Conservation (phyloP, 2,329 filamentous ascomycete species). For the Xylaria sp. region DNA sequence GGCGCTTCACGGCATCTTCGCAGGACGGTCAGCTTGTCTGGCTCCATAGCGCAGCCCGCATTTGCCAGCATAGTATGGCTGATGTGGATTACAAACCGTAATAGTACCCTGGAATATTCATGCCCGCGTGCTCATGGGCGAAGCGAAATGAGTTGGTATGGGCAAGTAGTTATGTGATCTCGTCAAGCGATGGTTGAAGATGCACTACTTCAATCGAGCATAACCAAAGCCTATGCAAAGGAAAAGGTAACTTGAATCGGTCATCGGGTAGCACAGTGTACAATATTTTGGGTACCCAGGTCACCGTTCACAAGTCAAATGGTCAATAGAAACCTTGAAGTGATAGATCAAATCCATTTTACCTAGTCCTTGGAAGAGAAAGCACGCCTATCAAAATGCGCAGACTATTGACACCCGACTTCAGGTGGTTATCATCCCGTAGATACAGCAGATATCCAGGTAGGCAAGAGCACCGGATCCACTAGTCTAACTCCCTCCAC, state of each 20-base stretch:
- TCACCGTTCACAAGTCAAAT: neutral
- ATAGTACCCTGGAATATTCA: slow-evolving; percentile 64
- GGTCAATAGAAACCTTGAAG: neutral
- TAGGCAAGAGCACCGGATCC: neutral
- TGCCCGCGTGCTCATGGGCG: slow-evolving; percentile 27
- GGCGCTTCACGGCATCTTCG: slow-evolving; percentile 65
- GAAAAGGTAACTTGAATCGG: no score
- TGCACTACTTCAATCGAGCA: neutral
- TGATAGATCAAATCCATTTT: no score
- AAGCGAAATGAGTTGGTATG: neutral
- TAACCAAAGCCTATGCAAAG: neutral
- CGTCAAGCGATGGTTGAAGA: neutral
- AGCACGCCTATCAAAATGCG: neutral
- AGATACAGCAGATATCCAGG: neutral
- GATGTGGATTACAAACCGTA: slow-evolving; percentile 56
- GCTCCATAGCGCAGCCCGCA: neutral
- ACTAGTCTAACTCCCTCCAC: neutral
- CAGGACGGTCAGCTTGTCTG: slow-evolving; percentile 9
- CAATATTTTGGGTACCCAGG: neutral
- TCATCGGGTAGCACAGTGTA: no score
- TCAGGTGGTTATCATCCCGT: neutral
- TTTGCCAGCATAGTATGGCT: neutral
- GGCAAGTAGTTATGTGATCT: neutral
- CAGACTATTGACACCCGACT: neutral
- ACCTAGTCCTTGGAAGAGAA: neutral